Conservation (phyloP, 345 rosid species). For the Melastoma malabathricum region DNA sequence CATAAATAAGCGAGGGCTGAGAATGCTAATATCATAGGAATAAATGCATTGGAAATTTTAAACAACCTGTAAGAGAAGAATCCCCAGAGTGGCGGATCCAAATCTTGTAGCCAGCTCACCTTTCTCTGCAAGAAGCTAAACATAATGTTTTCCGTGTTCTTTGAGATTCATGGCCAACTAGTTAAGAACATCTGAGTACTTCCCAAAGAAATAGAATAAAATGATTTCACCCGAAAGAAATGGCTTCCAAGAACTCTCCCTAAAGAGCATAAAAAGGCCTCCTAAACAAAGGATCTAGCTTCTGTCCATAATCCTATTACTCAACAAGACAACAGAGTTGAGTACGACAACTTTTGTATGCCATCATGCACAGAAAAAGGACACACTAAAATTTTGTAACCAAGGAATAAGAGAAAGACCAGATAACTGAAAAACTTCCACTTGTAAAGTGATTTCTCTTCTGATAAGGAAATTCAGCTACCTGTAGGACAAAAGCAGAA, state of each 20-base stretch:
- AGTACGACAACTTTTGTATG: no score
- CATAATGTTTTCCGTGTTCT: constrained; percentile 26
- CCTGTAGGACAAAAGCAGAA: constrained; percentile 97
- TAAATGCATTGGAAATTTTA: background rate
- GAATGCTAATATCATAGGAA: constrained; percentile 5
- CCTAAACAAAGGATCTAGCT: no score
- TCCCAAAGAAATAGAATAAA: no score
- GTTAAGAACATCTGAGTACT: no score
- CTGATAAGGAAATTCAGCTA: constrained; percentile 16
- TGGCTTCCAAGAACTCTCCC: no score
- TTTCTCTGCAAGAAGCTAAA: constrained; percentile 94
- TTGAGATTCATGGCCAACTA: constrained; percentile 1
- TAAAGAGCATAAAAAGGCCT: no score
- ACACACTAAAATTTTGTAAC: background rate
- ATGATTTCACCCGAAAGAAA: no score
- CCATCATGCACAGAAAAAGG: no score
- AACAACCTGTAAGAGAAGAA: constrained; percentile 88
- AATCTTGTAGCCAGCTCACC: constrained; percentile 98
- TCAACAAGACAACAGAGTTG: no score
- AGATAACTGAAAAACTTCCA: background rate
- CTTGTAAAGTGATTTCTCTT: background rate
- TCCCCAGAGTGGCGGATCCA: constrained; percentile 96
- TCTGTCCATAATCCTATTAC: no score
- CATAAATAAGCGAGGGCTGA: background rate
- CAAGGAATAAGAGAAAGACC: background rate